Evolutionary conservation across 768 basidiomycete species (phyloP), one percentile per base, ranked within the genome.

Genomic region (Hemileccinum rubropunctum): DNA sequence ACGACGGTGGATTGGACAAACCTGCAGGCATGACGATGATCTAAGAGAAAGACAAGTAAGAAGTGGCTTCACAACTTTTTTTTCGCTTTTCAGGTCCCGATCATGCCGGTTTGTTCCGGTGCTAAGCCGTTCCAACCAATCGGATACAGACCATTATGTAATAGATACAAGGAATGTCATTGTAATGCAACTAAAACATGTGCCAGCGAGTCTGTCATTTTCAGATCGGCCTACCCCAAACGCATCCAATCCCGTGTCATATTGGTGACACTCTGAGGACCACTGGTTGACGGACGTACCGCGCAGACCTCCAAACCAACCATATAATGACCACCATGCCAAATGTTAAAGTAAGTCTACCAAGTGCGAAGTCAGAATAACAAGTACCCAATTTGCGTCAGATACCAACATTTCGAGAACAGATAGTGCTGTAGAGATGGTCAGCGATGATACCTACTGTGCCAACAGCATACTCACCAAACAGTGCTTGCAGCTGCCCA

Each of bases 281-380:
- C 59, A 67, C 53, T 17, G 66, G 66, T 30, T 67, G 65, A 49
- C 52, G 64, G 28, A 66, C 54, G 49, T 69, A 69, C 51, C 73
- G 72, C 40, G 73, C 71, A 20, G 80, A 79, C 46, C 73, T 73
- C 77, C 76, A 80, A 42, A 75, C 76, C 20, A 82, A 58, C 78
- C 79, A 83, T 45, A 72, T 58, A 45, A 81, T 64, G 2, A 65
- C 63, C n/a, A 69, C 39, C 71, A 83, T 72, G 9, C 77, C 76
- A 42, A 63, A 70, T 12, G 80, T 78, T 48, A 83, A 58, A 11
- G 67, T 69, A 45, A 77, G 53, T 51, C 80, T 82, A 45, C 14
- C 51, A 39, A 46, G 49, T 36, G 36, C 8, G 23, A 45, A 11
- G 45, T 45, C 52, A 63, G 44, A 50, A 54, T 28, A 42, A 39